A percentile compares a stretch with the other conserved stretches of the same genome.
These are phyloP conservation scores for Penicillium sp. DNA, from an alignment of 2,329 filamentous ascomycete species.

Conservation along the genomic window DNA sequence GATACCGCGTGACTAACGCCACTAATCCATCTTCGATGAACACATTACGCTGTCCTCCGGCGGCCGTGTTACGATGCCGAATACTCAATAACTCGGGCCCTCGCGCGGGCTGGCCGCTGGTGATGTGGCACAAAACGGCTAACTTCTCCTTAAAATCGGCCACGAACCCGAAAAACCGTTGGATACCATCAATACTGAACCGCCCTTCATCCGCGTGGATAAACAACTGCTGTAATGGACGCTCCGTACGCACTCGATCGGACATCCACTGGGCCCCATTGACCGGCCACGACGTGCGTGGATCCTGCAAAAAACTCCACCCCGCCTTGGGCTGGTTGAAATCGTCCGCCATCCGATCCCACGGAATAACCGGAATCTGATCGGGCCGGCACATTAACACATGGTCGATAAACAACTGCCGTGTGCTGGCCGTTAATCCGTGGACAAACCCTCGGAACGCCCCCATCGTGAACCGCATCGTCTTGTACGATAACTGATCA, in stretches of 20 bases:
- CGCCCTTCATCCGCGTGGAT: not conserved
- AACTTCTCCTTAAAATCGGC: conserved; percentile 3
- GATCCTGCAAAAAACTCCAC: not conserved
- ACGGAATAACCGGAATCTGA: not conserved
- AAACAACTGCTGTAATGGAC: not conserved
- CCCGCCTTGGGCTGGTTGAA: not conserved
- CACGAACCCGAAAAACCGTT: not conserved
- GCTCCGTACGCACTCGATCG: not conserved
- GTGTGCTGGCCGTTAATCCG: not conserved
- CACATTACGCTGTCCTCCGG: not conserved
- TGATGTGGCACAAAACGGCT: not conserved
- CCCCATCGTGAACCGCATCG: not conserved
- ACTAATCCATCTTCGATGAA: conserved; percentile 12
- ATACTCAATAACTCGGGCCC: conserved; percentile 7
- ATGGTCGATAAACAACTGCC: not conserved
- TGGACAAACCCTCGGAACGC: not conserved
- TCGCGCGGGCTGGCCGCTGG: conserved; percentile 1
- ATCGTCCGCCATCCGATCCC: not conserved
- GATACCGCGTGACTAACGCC: conserved; percentile 2
- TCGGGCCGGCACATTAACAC: not conserved
- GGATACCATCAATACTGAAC: not conserved
- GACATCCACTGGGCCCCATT: not conserved
- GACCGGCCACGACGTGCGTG: not conserved
- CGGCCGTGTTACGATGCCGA: not conserved
- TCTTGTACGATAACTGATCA: not conserved